phyloP scores from a whole-genome alignment of 2,329 filamentous ascomycete genomes.

The Lasiodiplodia sp. region DNA sequence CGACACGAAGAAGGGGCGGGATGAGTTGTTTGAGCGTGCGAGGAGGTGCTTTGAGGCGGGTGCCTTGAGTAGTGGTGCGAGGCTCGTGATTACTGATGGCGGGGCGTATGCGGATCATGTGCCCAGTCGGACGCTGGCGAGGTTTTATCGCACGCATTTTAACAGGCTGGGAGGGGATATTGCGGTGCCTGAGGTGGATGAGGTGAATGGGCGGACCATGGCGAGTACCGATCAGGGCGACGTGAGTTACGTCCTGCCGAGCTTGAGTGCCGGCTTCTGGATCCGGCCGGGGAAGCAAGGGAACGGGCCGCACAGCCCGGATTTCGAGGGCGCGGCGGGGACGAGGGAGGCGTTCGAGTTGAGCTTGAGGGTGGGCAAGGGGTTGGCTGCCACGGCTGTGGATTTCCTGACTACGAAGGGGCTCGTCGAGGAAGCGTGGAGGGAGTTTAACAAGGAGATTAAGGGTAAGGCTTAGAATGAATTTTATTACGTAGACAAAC shows the following conservation, averaged over 20 bases:
- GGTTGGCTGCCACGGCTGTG: constrained; percentile 46
- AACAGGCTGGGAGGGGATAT: constrained; percentile 45
- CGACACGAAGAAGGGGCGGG: constrained; percentile 38
- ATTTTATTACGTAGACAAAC: too few relatives aligned
- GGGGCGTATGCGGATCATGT: constrained; percentile 63
- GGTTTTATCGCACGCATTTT: constrained; percentile 35
- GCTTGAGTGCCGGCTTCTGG: constrained; percentile 60
- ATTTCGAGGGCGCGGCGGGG: constrained; percentile 48
- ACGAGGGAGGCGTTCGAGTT: constrained; percentile 45
- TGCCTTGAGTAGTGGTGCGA: constrained; percentile 60
- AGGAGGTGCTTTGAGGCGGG: constrained; percentile 56
- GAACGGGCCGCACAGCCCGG: constrained; percentile 50
- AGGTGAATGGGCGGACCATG: constrained; percentile 52
- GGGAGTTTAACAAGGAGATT: constrained; percentile 40
- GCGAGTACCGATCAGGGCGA: constrained; percentile 68
- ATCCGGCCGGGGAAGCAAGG: constrained; percentile 47
- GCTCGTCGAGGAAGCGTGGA: constrained; percentile 32
- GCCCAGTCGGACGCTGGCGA: constrained; percentile 59
- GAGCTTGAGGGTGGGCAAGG: constrained; percentile 46
- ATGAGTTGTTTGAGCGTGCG: constrained; percentile 42
- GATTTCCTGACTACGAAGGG: constrained; percentile 42
- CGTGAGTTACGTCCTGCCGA: constrained; percentile 65
- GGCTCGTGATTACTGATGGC: constrained; percentile 51
- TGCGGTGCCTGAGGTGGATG: constrained; percentile 50
- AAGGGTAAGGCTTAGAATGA: constrained; percentile 31